Evolutionary conservation across 208 protist genomes (phyloP).

Genomic region (Trypanosoma mega): DNA sequence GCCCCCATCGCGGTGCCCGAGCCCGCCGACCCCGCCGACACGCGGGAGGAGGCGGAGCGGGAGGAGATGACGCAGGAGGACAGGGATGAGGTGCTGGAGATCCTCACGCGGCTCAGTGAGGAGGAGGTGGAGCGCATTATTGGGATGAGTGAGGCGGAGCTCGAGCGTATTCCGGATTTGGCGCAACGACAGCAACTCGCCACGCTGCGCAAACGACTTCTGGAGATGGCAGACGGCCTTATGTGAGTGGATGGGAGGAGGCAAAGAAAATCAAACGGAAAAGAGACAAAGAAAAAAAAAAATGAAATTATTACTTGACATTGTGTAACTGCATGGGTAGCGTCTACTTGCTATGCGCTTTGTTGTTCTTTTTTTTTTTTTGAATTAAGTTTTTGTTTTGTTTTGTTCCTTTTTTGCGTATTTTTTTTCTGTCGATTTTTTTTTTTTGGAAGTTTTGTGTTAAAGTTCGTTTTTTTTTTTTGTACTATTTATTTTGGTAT

Average conservation of each 20-base stretch:
- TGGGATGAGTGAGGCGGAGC: slow-evolving; percentile 58
- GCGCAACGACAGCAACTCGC: slow-evolving; percentile 64
- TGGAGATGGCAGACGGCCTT: slow-evolving; percentile 66
- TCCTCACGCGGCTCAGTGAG: slow-evolving; percentile 74
- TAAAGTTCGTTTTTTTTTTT: slow-evolving; percentile 8
- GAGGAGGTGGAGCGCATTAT: slow-evolving; percentile 77
- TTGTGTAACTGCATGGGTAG: too few relatives aligned
- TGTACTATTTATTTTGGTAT: neutral
- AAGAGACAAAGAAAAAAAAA: too few relatives aligned
- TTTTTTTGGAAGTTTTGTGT: neutral
- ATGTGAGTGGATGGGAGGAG: slow-evolving; percentile 17
- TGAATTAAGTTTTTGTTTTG: slow-evolving; percentile 22
- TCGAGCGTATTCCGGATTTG: slow-evolving; percentile 58
- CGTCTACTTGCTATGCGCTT: slow-evolving; percentile 11
- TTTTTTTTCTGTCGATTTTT: slow-evolving; percentile 3
- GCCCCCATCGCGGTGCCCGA: slow-evolving; percentile 5
- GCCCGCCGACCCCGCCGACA: neutral
- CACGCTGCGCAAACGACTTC: slow-evolving; percentile 54
- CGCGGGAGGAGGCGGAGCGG: slow-evolving; percentile 8
- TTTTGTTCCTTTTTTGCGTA: slow-evolving; percentile 9
- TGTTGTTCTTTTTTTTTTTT: slow-evolving; percentile 15
- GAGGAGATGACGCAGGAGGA: slow-evolving; percentile 36
- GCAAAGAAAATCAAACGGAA: neutral
- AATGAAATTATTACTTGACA: too few relatives aligned
- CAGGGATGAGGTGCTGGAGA: slow-evolving; percentile 69